phyloP scores from a whole-genome alignment of 306 rosid genomes.

The Urtica urens region DNA sequence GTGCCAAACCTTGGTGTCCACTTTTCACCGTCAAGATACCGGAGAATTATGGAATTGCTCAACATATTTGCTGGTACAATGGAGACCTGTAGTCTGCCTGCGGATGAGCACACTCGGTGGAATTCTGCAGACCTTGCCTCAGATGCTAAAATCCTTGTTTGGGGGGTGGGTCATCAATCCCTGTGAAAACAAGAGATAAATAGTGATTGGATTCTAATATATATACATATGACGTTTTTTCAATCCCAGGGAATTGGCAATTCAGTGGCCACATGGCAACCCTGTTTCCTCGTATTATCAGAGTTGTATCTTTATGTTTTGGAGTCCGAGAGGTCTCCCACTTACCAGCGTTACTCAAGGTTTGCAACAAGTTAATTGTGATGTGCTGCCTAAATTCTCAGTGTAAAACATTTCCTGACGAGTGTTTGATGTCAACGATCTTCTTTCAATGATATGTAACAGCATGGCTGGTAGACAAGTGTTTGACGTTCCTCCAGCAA shows the following conservation, averaged over 20 bases:
- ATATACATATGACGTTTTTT: constrained; percentile 2
- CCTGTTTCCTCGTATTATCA: constrained; percentile 69
- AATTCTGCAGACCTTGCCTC: constrained; percentile 53
- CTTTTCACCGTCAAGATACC: constrained; percentile 72
- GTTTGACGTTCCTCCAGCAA: constrained; percentile 59
- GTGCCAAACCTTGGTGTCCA: constrained; percentile 93
- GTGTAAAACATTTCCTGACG: too few species aligned
- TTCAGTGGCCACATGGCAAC: constrained; percentile 90
- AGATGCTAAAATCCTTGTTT: constrained; percentile 77
- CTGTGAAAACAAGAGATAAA: neutral
- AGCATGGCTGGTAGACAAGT: constrained; percentile 91
- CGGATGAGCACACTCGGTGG: constrained; percentile 51
- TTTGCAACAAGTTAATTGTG: too few species aligned
- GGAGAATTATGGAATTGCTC: constrained; percentile 62
- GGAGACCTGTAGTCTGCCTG: constrained; percentile 50
- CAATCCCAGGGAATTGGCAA: constrained; percentile 83
- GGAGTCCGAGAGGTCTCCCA: constrained; percentile 65
- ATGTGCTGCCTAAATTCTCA: too few species aligned
- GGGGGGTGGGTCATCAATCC: constrained; percentile 51
- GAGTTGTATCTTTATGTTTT: constrained; percentile 63
- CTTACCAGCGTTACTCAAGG: constrained; percentile 75
- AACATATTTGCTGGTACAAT: constrained; percentile 44
- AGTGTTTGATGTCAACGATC: too few species aligned
- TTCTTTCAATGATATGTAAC: too few species aligned
- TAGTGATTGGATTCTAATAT: neutral